Conservation (phyloP, 495 filamentous ascomycete species). For the Zalerion maritima region DNA sequence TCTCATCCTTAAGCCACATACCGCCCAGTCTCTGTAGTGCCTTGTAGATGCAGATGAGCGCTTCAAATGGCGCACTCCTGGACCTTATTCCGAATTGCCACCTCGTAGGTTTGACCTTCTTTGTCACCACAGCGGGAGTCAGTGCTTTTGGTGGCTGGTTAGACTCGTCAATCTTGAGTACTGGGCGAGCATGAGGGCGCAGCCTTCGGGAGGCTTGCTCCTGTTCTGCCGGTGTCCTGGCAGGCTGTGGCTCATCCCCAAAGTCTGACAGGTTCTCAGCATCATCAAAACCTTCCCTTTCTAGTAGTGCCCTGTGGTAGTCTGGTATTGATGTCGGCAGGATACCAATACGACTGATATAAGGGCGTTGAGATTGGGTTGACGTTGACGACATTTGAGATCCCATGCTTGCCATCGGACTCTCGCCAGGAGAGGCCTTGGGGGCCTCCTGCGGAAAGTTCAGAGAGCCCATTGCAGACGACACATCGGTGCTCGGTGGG, state of each 20-base stretch:
- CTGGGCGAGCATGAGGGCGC: slow-evolving; percentile 59
- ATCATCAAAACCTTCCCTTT: slow-evolving; percentile 35
- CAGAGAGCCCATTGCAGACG: slow-evolving; percentile 8
- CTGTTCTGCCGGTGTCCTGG: slow-evolving; percentile 55
- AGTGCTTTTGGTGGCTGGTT: slow-evolving; percentile 51
- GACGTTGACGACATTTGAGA: slow-evolving; percentile 31
- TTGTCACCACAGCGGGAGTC: slow-evolving; percentile 43
- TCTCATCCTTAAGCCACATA: slow-evolving; percentile 57
- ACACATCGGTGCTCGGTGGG: slow-evolving; percentile 16
- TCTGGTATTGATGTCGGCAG: slow-evolving; percentile 78
- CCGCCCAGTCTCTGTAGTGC: slow-evolving; percentile 77
- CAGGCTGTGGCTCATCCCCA: slow-evolving; percentile 34
- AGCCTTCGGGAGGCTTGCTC: slow-evolving; percentile 59
- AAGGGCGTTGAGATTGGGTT: slow-evolving; percentile 31
- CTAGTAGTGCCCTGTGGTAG: slow-evolving; percentile 83
- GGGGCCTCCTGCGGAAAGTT: neutral
- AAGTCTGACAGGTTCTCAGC: slow-evolving; percentile 22
- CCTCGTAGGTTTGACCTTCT: slow-evolving; percentile 55
- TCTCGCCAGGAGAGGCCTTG: slow-evolving; percentile 8
- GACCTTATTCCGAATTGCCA: slow-evolving; percentile 98
- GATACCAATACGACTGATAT: slow-evolving; percentile 72
- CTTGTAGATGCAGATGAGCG: slow-evolving; percentile 84
- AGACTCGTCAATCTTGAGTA: slow-evolving; percentile 43
- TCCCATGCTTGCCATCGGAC: slow-evolving; percentile 22
- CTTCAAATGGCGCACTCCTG: slow-evolving; percentile 83